These are phyloP conservation scores for Glaciozyma antarctica DNA, from an alignment of 768 basidiomycete genomes.

Conservation along the genomic window DNA sequence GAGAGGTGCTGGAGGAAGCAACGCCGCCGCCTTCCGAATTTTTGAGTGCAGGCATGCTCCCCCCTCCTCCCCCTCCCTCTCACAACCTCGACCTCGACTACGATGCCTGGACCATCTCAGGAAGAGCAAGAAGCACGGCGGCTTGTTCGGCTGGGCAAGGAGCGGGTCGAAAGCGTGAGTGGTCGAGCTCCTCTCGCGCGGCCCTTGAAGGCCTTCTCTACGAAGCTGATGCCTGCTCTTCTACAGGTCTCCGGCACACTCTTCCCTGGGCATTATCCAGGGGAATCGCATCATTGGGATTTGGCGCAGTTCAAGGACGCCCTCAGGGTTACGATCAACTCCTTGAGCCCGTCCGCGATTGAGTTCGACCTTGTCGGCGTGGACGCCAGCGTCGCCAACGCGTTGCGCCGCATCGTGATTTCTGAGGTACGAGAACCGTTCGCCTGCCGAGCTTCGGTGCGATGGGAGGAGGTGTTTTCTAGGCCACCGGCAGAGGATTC, in stretches of 20 bases:
- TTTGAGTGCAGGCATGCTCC: too few relatives aligned
- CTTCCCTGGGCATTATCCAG: constrained; percentile 79
- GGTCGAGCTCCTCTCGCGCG: background rate
- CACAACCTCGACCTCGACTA: background rate
- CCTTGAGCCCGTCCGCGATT: constrained; percentile 40
- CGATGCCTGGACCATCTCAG: background rate
- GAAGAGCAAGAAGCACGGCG: constrained; percentile 14
- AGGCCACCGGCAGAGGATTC: too few relatives aligned
- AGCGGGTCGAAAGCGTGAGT: constrained; percentile 31
- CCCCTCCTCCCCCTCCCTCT: background rate
- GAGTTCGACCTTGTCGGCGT: constrained; percentile 94
- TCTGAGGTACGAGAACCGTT: constrained; percentile 59
- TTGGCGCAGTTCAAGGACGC: constrained; percentile 58
- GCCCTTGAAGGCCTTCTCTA: background rate
- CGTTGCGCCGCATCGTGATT: constrained; percentile 80
- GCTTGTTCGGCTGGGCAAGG: constrained; percentile 24
- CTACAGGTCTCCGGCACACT: constrained; percentile 72
- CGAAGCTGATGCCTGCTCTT: background rate
- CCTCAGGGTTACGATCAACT: constrained; percentile 46
- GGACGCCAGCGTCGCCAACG: constrained; percentile 92
- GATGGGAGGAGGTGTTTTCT: too few relatives aligned
- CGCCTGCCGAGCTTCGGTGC: too few relatives aligned
- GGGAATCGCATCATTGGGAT: constrained; percentile 77
- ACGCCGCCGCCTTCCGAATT: background rate
- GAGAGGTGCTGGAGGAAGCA: background rate